Evolutionary conservation across 2,329 filamentous ascomycete genomes (phyloP).

Genomic region (Westerdykella aurantiaca): DNA sequence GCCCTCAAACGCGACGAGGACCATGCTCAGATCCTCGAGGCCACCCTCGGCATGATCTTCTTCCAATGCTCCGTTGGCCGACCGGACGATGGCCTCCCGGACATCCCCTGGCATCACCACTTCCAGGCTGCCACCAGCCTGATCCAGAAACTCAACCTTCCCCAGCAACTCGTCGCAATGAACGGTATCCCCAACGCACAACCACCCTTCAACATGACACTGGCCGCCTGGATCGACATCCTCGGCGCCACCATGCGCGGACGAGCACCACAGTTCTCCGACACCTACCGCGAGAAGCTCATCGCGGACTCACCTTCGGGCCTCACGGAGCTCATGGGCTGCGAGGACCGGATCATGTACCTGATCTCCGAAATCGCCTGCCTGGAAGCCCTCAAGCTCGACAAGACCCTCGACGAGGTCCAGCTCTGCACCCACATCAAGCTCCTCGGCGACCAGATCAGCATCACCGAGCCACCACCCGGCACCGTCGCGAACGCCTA

Average conservation of each 20-base stretch:
- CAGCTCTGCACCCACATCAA: conserved; percentile 84
- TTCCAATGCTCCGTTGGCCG: conserved; percentile 90
- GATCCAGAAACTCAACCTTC: conserved; percentile 77
- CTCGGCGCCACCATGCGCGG: conserved; percentile 90
- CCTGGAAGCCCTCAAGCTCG: conserved; percentile 79
- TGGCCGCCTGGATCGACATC: conserved; percentile 95
- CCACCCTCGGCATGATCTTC: conserved; percentile 90
- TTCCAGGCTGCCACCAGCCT: conserved; percentile 86
- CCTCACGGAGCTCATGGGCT: conserved; percentile 90
- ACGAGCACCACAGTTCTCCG: conserved; percentile 77
- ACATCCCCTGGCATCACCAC: conserved; percentile 96
- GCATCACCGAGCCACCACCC: conserved; percentile 63
- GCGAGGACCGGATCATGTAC: conserved; percentile 96
- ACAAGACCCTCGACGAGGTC: conserved; percentile 66
- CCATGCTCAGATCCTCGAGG: conserved; percentile 84
- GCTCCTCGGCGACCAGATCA: conserved; percentile 80
- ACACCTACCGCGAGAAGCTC: conserved; percentile 94
- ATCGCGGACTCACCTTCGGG: conserved; percentile 62
- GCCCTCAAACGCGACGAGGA: conserved; percentile 73
- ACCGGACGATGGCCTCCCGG: conserved; percentile 74
- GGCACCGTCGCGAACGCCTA: conserved; percentile 47
- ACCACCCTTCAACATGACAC: conserved; percentile 89
- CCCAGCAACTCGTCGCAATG: conserved; percentile 56
- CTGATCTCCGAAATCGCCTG: conserved; percentile 96
- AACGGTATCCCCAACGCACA: conserved; percentile 55